Evolutionary conservation across 352 stramenopile species (phyloP).

Genomic region (Phytophthora sansomeana): DNA sequence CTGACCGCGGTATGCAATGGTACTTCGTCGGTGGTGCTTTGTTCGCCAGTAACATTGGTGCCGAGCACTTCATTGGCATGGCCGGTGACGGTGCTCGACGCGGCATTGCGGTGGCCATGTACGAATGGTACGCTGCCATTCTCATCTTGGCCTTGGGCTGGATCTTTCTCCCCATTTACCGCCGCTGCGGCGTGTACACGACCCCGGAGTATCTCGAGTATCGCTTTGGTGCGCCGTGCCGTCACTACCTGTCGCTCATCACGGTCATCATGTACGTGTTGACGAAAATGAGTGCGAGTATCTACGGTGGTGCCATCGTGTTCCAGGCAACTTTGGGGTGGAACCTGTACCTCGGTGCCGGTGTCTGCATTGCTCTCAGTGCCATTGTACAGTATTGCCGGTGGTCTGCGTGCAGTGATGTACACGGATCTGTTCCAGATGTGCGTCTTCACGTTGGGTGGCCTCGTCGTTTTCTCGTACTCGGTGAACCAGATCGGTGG

Average conservation of each 20-base stretch:
- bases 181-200: conserved; percentile 61
- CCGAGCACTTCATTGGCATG: conserved; percentile 79
- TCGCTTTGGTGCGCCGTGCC: conserved; percentile 53
- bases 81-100: conserved; percentile 63
- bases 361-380: conserved; percentile 59
- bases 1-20: conserved; percentile 74
- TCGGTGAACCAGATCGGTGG: conserved; percentile 66
- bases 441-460: conserved; percentile 67
- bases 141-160: conserved; percentile 65
- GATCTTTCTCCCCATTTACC: conserved; percentile 75
- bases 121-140: conserved; percentile 70
- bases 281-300: conserved; percentile 72
- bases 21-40: conserved; percentile 67
- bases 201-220: conserved; percentile 65
- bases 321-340: conserved; percentile 67
- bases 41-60: conserved; percentile 76
- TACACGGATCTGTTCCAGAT: conserved; percentile 81
- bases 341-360: conserved; percentile 63
- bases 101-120: conserved; percentile 69
- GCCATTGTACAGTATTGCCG: conserved; percentile 68
- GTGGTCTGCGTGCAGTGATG: conserved; percentile 70
- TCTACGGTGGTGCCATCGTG: conserved; percentile 72
- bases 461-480: conserved; percentile 62
- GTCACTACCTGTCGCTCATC: conserved; percentile 68
- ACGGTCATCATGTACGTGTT: conserved; percentile 74